phyloP scores from a whole-genome alignment of 2,329 filamentous ascomycete genomes.

The Pestalotiopsis fici region DNA sequence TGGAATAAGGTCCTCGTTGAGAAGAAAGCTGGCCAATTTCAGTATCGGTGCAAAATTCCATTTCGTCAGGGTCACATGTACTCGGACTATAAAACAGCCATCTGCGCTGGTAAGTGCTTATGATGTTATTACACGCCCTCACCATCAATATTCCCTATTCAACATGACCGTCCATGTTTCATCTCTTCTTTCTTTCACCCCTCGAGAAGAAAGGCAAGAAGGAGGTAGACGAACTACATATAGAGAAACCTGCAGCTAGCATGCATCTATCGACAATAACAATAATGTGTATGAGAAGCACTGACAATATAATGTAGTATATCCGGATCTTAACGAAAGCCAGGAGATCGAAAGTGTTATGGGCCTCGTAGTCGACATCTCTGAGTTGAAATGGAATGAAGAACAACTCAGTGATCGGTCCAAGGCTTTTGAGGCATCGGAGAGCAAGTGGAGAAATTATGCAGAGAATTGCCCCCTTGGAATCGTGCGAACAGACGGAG shows the following conservation, averaged over 20 bases:
- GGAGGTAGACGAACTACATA: too few species aligned
- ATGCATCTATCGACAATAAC: too few species aligned
- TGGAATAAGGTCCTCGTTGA: constrained; percentile 15
- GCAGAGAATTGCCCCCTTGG: constrained; percentile 27
- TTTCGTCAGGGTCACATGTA: constrained; percentile 24
- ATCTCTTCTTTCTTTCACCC: too few species aligned
- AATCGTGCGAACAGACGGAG: constrained; percentile 24
- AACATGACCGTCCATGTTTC: too few species aligned
- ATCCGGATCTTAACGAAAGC: constrained; percentile 21
- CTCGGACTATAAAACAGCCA: constrained; percentile 22
- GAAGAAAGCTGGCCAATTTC: constrained; percentile 25
- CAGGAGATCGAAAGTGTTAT: constrained; percentile 25
- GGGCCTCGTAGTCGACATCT: constrained; percentile 27
- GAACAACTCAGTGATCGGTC: constrained; percentile 23
- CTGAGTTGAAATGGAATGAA: constrained; percentile 27
- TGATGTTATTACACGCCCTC: background rate
- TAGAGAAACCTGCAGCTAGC: too few species aligned
- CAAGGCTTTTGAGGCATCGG: constrained; percentile 23
- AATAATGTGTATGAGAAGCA: background rate
- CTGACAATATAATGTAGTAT: constrained; percentile 10
- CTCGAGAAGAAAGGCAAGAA: too few species aligned
- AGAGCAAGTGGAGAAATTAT: constrained; percentile 23
- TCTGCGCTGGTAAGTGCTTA: constrained; percentile 16
- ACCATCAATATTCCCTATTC: background rate
- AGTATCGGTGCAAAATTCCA: constrained; percentile 23